Base-by-base conservation (phyloP, 1,139 yeast genomes). In the Yamadazyma oceani region DNA sequence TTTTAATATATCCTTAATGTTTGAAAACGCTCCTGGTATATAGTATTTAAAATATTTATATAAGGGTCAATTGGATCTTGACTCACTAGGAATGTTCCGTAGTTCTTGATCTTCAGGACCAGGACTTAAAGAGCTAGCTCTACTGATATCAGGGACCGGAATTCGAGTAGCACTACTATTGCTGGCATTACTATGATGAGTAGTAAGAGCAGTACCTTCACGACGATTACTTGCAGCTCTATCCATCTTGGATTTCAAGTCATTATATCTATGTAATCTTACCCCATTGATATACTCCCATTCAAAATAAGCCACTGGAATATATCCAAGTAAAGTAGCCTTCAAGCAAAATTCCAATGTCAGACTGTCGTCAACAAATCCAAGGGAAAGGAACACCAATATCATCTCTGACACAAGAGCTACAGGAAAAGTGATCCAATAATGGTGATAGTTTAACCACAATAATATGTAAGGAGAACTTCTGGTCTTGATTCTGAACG, bases 371-470 rank as follows among this genome's bases (percentile, higher is more conserved):
- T 62, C 59, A 5, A 67, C 71, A 43, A 69, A 69, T 26, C 66
- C 71, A 36, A 78, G 60, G 39, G 79, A 69, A 41, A 80, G 60
- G 44, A 81, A 72, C 7, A 76, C 49, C 40, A 79, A 55, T n/a
- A 69, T 58, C 62, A 79, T 69, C 53, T 82, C 87, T 30, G 80
- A 65, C 1, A 63, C 44, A 16, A 71, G 54, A 2, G 73, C 55
- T 4, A 72, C 17, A 0, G 85, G 85, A 47, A 70, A 66, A 11
- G 73, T 57, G 4, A 77, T 16, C 42, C 64, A 67, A 45, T 64
- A 66, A 39, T 65, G 60, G 37, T 69, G 52, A 44, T 64, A 69
- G 51, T 74, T 69, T 26, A 70, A 48, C 62, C 69, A 60, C 34
- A 62, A 55, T 17, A 72, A 51, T 53, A 62, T 58, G 23, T 38